Percentiles rank a stretch among this genome's conserved stretches.
phyloP scores from a whole-genome alignment of 306 rosid species.

The Inga oerstediana region DNA sequence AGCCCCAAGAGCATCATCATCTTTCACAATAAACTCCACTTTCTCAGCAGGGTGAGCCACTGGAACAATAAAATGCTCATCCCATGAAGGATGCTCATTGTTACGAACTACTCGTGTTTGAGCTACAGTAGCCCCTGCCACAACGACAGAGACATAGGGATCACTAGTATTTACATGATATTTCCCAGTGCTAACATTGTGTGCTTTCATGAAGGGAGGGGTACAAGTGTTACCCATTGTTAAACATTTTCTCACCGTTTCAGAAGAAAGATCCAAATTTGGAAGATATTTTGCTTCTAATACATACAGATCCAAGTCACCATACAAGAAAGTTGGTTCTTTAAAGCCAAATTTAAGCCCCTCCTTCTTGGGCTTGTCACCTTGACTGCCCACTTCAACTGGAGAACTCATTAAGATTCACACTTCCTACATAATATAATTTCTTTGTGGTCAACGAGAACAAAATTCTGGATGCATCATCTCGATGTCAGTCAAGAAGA shows the following conservation, averaged over 20 bases:
- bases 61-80: slow-evolving; percentile 62
- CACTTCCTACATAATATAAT: slow-evolving; percentile 16
- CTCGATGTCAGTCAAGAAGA: neutral
- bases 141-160: slow-evolving; percentile 70
- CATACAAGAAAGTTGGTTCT: slow-evolving; percentile 55
- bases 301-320: slow-evolving; percentile 65
- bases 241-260: slow-evolving; percentile 59
- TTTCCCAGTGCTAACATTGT: slow-evolving; percentile 43
- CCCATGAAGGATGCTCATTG: slow-evolving; percentile 72
- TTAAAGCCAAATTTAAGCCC: slow-evolving; percentile 1
- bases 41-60: slow-evolving; percentile 66
- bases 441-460: neutral
- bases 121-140: slow-evolving; percentile 73
- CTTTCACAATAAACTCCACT: slow-evolving; percentile 68
- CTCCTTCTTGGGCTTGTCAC: slow-evolving; percentile 6
- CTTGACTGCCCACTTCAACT: slow-evolving; percentile 41
- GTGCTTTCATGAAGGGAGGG: slow-evolving; percentile 47
- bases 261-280: slow-evolving; percentile 64
- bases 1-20: slow-evolving; percentile 75
- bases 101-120: slow-evolving; percentile 62
- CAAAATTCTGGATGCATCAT: slow-evolving; percentile 10
- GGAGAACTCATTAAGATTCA: slow-evolving; percentile 26
- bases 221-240: slow-evolving; percentile 55
- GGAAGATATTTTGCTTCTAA: slow-evolving; percentile 80
- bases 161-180: slow-evolving; percentile 64